Base-by-base conservation (phyloP, 331 rosid species). In the Prunus yedoensis region DNA sequence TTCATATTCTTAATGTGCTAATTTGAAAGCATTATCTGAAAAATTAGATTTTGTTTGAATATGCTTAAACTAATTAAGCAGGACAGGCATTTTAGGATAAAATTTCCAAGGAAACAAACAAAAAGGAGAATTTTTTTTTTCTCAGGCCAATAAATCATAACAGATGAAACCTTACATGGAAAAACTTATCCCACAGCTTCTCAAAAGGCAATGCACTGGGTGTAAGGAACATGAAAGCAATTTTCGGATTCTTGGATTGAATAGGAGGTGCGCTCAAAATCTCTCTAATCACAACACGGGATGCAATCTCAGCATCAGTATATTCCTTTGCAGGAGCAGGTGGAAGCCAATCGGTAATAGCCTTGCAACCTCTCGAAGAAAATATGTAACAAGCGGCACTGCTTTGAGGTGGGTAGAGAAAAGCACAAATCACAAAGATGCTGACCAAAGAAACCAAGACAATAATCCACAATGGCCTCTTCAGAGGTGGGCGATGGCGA, bases 211-310 rank as follows among this genome's bases (percentile, higher is more conserved):
- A 82, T 23, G 97, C 89, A 75, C 91, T 89, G 8, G 94, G 97
- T 21, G 91, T 88, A 85, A 96, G 77, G 87, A 96, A 96, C 98
- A 96, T 87, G 83, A 96, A 96, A 25, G 98, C 99, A 80, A 96
- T 21, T 85, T 93, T 96, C 1, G 96, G 86, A 59, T 46, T 87
- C 68, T 86, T 81, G 1, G 90, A 73, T 66, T 75, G 78, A 74
- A 69, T 20, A 54, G 89, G 64, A 9, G 87, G 86, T 1, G 89
- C 52, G 69, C 76, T 89, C 88, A 96, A 79, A 76, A 96, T 86
- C 74, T 96, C 99, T 82, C 75, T 92, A 76, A 87, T 83, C 63
- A 96, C 98, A 75, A 81, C 88, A 53, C 80, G 96, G 0, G 98
- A 75, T 18, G 99, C 96, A 50, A 88, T 87, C 91, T 96, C 99